Evolutionary conservation across 495 filamentous ascomycete genomes (phyloP).

Genomic region (Talaromyces borbonicus): DNA sequence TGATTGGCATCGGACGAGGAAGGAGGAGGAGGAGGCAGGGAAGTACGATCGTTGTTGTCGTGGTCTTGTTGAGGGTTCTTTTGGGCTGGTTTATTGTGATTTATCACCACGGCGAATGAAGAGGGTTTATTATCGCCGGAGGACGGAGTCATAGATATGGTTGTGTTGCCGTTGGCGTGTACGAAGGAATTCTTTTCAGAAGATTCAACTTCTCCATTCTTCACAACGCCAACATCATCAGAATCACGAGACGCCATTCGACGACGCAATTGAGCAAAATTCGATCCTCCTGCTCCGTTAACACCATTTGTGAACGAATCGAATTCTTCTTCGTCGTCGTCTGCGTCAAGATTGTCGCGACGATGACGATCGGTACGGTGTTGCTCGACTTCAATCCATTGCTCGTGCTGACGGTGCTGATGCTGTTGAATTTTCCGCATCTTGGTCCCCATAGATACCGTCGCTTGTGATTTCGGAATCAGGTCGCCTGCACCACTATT

Average conservation of each 20-base stretch:
- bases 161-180: slow-evolving; percentile 2
- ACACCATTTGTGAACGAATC: slow-evolving; percentile 16
- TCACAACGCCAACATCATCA: too few relatives aligned
- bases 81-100: too few relatives aligned
- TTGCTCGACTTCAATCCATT: slow-evolving; percentile 37
- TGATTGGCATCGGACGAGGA: too few relatives aligned
- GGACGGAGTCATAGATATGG: neutral
- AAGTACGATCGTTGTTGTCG: too few relatives aligned
- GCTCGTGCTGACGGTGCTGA: slow-evolving; percentile 22
- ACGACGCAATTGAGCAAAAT: slow-evolving; percentile 27
- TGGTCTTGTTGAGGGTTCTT: slow-evolving; percentile 4
- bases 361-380: slow-evolving; percentile 34
- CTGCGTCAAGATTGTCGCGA: slow-evolving; percentile 28
- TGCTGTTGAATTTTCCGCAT: slow-evolving; percentile 38
- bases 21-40: too few relatives aligned
- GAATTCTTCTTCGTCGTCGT: slow-evolving; percentile 16
- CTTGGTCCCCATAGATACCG: slow-evolving; percentile 48
- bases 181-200: too few relatives aligned
- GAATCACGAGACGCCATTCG: neutral
- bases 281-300: slow-evolving; percentile 20
- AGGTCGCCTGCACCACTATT: slow-evolving; percentile 50
- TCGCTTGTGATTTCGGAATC: slow-evolving; percentile 47
- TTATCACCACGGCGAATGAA: neutral
- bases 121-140: too few relatives aligned
- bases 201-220: neutral